Percentiles rank a stretch among this genome's conserved stretches.
phyloP scores from a whole-genome alignment of 2,329 filamentous ascomycete species.

The Pseudogymnoascus sp. region DNA sequence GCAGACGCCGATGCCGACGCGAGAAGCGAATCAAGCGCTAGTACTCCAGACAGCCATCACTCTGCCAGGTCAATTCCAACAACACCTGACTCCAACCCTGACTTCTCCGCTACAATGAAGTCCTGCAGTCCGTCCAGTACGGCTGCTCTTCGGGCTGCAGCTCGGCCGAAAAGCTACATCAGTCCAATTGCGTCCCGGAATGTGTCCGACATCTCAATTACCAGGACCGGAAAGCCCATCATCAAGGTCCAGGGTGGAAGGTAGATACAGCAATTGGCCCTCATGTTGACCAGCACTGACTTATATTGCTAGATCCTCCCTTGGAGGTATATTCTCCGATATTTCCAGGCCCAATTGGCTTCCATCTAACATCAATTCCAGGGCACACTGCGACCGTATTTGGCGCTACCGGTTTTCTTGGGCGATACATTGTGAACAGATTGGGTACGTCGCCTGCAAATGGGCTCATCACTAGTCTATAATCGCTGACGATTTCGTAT shows the following conservation, averaged over 20 bases:
- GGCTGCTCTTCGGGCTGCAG: slow-evolving; percentile 49
- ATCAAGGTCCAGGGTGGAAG: slow-evolving; percentile 82
- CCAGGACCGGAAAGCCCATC: slow-evolving; percentile 92
- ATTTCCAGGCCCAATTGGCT: slow-evolving; percentile 19
- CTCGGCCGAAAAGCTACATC: slow-evolving; percentile 43
- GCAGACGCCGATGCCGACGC: slow-evolving; percentile 6
- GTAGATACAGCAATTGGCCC: slow-evolving; percentile 43
- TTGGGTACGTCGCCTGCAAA: slow-evolving; percentile 52
- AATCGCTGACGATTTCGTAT: slow-evolving; percentile 22
- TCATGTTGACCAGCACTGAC: not conserved
- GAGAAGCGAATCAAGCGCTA: slow-evolving; percentile 10
- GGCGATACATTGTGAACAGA: slow-evolving; percentile 94
- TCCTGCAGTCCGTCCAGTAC: slow-evolving; percentile 38
- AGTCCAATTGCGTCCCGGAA: slow-evolving; percentile 43
- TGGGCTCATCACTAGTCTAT: not conserved
- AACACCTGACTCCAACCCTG: slow-evolving; percentile 1
- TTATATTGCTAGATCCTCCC: slow-evolving; percentile 55
- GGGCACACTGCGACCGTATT: slow-evolving; percentile 97
- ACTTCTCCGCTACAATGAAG: slow-evolving; percentile 29
- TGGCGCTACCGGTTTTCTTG: slow-evolving; percentile 90
- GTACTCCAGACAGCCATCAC: slow-evolving; percentile 6
- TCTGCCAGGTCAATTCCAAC: slow-evolving; percentile 2
- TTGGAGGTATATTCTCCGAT: slow-evolving; percentile 60
- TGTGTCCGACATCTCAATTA: slow-evolving; percentile 82
- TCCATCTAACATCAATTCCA: slow-evolving; percentile 33